Percentiles rank a stretch among this genome's conserved stretches.
These are phyloP conservation scores for Prunus campanulata DNA, from an alignment of 306 rosid genomes.

Conservation along the genomic window DNA sequence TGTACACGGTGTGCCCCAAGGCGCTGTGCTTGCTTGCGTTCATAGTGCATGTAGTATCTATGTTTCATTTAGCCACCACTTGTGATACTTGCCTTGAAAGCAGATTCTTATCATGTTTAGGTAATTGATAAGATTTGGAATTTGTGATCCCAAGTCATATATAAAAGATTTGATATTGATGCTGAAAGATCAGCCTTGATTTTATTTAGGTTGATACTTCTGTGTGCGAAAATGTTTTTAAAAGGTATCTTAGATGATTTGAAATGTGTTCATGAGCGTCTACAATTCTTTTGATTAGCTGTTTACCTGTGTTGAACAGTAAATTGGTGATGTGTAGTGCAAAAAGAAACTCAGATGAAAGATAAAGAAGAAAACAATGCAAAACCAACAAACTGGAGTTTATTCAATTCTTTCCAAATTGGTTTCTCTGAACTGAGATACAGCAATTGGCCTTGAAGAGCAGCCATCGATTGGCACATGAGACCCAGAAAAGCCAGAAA, in stretches of 20 bases:
- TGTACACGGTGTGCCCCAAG: not conserved
- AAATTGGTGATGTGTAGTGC: too few species aligned
- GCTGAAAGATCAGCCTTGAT: not conserved
- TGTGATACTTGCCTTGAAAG: not conserved
- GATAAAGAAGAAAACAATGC: not conserved
- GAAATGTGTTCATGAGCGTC: not conserved
- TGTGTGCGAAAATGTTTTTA: not conserved
- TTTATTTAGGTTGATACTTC: not conserved
- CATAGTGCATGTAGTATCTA: not conserved
- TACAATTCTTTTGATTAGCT: too few species aligned
- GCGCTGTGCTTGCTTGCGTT: not conserved
- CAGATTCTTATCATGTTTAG: not conserved
- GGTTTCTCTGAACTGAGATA: not conserved
- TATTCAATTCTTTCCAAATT: conserved; percentile 8
- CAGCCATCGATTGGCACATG: not conserved
- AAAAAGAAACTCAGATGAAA: not conserved
- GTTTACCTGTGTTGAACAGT: too few species aligned
- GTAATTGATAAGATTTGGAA: not conserved
- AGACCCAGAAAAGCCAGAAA: not conserved
- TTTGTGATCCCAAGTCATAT: not conserved
- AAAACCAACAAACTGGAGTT: not conserved
- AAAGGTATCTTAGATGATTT: not conserved
- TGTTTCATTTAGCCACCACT: not conserved
- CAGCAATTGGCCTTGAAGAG: not conserved
- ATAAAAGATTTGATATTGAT: not conserved